Evolutionary conservation across 495 filamentous ascomycete species (phyloP), one percentile per base, ranked within the genome.

Genomic region (Achaetomiella virescens): DNA sequence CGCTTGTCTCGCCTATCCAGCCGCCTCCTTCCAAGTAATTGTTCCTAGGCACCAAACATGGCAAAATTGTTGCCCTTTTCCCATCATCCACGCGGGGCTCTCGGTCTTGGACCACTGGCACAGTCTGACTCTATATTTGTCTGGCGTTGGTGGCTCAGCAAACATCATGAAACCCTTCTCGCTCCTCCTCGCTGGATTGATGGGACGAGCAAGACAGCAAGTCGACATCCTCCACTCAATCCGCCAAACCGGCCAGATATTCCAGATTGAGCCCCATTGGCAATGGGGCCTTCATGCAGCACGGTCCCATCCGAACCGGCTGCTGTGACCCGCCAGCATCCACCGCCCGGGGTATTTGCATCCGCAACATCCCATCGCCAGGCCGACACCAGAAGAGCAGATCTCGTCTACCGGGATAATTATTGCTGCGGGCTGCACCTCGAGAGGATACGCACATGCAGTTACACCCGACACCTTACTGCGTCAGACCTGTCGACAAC

Each of bases 231-330:
- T 14, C n/a, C 25, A 46, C 4, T 27, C 27, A 36, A 24, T 3
- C 31, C 51, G 20, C 4, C 27, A 17, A 37, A 24, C 4, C n/a
- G 35, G 43, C 27, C 21, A 31, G 6, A 24, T 33, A 27, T 44
- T 44, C 54, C 54, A 50, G 3, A 49, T 50, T 56, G 38, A 44
- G 38, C 18, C 7, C 17, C 6, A 15, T 20, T 50, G 54, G 27
- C 54, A 18, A 27, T 1, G 22, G 25, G 31, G 42, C 17, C 27
- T 33, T 14, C 37, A 40, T 43, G 54, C 46, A 49, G 38, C 33
- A 18, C 12, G 17, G 21, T 35, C 22, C 7, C 46, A 44, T 48
- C 38, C 46, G 37, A 27, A 8, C 54, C 54, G 38, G 45, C 33
- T 56, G 46, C 27, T 48, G 53, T 49, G 53, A 18, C 38, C 37